Conservation (phyloP, 768 basidiomycete species). For the Boletus speciosus region DNA sequence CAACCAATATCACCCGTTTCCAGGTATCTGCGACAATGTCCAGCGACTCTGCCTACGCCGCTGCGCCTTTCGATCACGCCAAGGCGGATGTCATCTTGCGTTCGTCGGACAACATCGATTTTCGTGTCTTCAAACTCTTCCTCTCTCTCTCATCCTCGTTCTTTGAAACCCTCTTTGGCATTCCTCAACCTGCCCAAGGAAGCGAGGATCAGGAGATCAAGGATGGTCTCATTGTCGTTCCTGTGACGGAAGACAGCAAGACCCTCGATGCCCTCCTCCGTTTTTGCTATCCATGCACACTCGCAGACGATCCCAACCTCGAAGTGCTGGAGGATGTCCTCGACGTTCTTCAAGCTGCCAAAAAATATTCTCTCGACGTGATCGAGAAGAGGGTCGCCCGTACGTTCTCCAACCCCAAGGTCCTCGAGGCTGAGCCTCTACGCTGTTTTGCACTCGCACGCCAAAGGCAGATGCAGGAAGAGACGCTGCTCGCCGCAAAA, state of each 20-base stretch:
- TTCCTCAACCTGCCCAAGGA: conserved; percentile 21
- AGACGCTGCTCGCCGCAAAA: conserved; percentile 29
- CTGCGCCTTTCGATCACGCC: conserved; percentile 20
- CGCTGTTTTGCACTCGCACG: conserved; percentile 31
- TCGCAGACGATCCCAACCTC: conserved; percentile 20
- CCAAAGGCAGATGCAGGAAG: conserved; percentile 15
- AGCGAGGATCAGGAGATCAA: conserved; percentile 7
- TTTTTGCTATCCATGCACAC: conserved; percentile 25
- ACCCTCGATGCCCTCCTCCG: conserved; percentile 21
- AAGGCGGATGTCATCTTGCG: conserved; percentile 26
- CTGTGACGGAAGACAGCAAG: conserved; percentile 17
- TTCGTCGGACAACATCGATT: conserved; percentile 28
- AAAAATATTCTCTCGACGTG: conserved; percentile 17
- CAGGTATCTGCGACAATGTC: neutral
- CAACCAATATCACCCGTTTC: neutral
- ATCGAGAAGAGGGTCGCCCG: conserved; percentile 16
- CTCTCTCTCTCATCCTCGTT: conserved; percentile 27
- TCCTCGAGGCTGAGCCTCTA: conserved; percentile 23
- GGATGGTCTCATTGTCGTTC: conserved; percentile 17
- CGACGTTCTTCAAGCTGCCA: conserved; percentile 8
- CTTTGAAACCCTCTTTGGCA: conserved; percentile 33
- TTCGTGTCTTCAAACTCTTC: conserved; percentile 27
- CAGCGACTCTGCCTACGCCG: conserved; percentile 2
- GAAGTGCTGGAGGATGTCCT: conserved; percentile 7
- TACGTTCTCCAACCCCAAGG: conserved; percentile 16